These are phyloP conservation scores for Phylloporus sp. DNA, from an alignment of 1,284 basidiomycete genomes.

Conservation along the genomic window DNA sequence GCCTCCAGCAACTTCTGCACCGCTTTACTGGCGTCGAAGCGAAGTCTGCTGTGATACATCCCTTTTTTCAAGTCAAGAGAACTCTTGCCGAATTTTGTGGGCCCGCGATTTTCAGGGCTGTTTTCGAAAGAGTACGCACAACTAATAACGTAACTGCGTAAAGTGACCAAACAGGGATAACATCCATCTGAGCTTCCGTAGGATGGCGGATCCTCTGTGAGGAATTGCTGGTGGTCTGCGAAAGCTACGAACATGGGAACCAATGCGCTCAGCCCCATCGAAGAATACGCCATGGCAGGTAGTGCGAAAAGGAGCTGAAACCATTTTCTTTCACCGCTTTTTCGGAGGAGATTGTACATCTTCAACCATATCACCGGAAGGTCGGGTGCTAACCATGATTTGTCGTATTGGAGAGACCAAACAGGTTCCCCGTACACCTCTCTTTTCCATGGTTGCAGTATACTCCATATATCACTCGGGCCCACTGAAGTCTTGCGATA, in stretches of 20 bases:
- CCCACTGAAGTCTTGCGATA: background rate
- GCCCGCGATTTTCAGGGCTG: slow-evolving; percentile 20
- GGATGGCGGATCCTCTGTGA: slow-evolving; percentile 18
- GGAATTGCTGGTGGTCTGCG: slow-evolving; percentile 27
- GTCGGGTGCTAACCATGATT: slow-evolving; percentile 28
- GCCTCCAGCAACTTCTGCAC: background rate
- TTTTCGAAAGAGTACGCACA: slow-evolving; percentile 11
- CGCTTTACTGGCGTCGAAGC: slow-evolving; percentile 9
- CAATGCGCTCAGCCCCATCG: slow-evolving; percentile 14
- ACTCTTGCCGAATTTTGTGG: slow-evolving; percentile 7
- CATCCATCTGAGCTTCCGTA: slow-evolving; percentile 24
- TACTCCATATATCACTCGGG: background rate
- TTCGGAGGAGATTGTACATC: slow-evolving; percentile 41
- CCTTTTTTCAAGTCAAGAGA: background rate
- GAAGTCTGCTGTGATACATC: slow-evolving; percentile 18
- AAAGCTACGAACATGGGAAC: slow-evolving; percentile 43
- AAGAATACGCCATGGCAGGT: slow-evolving; percentile 41
- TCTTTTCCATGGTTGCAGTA: background rate
- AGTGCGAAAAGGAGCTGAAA: slow-evolving; percentile 43
- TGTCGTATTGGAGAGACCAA: slow-evolving; percentile 26
- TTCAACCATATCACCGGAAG: slow-evolving; percentile 39
- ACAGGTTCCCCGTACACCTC: background rate
- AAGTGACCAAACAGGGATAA: background rate
- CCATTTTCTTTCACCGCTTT: slow-evolving; percentile 14
- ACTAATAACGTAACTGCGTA: slow-evolving; percentile 12